Conservation (phyloP, 2,329 filamentous ascomycete genomes). For the Fusarium sulawesiense region DNA sequence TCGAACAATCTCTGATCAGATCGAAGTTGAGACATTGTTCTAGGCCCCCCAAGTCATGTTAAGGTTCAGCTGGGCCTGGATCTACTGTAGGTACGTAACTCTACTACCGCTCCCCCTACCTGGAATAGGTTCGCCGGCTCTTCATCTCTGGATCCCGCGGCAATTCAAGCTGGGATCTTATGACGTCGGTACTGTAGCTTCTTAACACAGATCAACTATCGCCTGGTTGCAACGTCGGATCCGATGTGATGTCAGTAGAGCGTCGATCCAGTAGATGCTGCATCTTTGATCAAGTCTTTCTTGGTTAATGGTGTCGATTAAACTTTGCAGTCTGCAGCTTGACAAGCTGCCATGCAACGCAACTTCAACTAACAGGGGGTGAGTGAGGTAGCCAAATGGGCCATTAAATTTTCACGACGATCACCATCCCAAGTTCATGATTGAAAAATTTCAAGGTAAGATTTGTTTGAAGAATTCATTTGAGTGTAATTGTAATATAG, state of each 20-base stretch:
- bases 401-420: constrained; percentile 8
- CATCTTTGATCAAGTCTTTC: background rate
- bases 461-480: constrained; percentile 16
- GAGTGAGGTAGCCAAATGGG: background rate
- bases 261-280: constrained; percentile 7
- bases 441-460: background rate
- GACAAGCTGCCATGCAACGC: constrained; percentile 2
- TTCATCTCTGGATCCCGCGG: constrained; percentile 3
- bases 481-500: constrained; percentile 22
- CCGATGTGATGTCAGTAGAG: constrained; percentile 23
- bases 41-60: background rate
- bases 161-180: constrained; percentile 12
- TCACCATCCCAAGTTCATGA: constrained; percentile 6
- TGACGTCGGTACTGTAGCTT: constrained; percentile 23
- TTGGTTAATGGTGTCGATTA: background rate
- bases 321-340: background rate
- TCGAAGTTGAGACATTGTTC: background rate
- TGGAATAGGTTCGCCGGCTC: constrained; percentile 10
- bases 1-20: background rate
- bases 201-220: constrained; percentile 10
- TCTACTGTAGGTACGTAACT: constrained; percentile 6
- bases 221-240: constrained; percentile 7
- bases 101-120: background rate
- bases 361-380: background rate
- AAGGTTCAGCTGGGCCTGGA: background rate